These are phyloP conservation scores for Acacia confusa DNA, from an alignment of 306 rosid species.

Conservation along the genomic window DNA sequence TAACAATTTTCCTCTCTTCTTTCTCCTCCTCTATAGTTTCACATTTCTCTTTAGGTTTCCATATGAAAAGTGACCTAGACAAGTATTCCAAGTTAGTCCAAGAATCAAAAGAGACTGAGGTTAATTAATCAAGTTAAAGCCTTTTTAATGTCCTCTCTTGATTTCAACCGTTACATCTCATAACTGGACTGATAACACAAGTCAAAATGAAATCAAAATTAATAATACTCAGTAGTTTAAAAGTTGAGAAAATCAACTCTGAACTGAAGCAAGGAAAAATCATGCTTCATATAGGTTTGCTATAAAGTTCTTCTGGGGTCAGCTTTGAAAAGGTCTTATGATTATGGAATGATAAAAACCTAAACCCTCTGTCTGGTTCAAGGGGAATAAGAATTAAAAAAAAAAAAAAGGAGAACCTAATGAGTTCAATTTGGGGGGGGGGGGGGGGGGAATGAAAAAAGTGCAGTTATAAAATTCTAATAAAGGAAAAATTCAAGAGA, in stretches of 20 bases:
- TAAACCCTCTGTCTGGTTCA: not conserved
- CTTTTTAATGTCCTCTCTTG: too few species aligned
- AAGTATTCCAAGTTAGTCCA: conserved; percentile 12
- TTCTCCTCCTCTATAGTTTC: conserved; percentile 61
- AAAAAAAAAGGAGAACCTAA: not conserved
- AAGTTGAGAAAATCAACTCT: not conserved
- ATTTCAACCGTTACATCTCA: not conserved
- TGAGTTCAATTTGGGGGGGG: not conserved
- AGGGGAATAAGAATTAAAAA: not conserved
- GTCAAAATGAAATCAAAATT: not conserved
- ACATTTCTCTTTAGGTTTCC: conserved; percentile 76
- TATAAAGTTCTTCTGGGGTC: not conserved
- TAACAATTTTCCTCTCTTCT: conserved; percentile 55
- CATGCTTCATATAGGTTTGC: not conserved
- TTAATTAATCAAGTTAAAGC: not conserved
- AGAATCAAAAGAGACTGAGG: not conserved
- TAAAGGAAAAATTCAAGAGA: not conserved
- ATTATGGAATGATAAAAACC: conserved; percentile 3
- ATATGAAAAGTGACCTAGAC: conserved; percentile 81
- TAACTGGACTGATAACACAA: not conserved
- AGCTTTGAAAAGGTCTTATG: not conserved
- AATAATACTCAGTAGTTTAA: not conserved
- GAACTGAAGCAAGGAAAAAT: not conserved
- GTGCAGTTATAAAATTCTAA: not conserved
- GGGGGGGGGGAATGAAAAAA: too few species aligned